Evolutionary conservation across 2,329 filamentous ascomycete species (phyloP).

Genomic region (Aspergillus cejpii): DNA sequence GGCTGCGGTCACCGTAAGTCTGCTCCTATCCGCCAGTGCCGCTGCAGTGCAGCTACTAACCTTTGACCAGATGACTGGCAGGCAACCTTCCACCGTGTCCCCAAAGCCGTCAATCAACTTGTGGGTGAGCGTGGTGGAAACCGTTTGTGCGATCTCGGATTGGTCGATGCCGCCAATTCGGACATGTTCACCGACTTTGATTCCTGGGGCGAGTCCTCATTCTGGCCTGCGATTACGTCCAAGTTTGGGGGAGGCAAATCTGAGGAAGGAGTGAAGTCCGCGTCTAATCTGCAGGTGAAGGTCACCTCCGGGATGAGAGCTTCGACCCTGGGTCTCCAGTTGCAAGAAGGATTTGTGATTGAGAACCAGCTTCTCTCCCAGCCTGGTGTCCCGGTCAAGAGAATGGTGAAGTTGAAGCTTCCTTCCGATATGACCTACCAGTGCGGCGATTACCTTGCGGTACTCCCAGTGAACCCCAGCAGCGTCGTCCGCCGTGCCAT

Average conservation of each 20-base stretch:
- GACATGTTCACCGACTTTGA: slow-evolving; percentile 66
- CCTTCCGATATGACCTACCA: slow-evolving; percentile 61
- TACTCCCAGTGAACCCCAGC: slow-evolving; percentile 64
- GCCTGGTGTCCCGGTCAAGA: slow-evolving; percentile 51
- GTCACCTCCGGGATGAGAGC: slow-evolving; percentile 50
- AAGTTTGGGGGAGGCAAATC: slow-evolving; percentile 26
- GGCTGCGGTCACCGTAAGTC: slow-evolving; percentile 54
- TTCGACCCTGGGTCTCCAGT: slow-evolving; percentile 56
- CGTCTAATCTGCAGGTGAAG: slow-evolving; percentile 39
- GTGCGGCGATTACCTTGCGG: slow-evolving; percentile 68
- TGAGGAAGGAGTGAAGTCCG: slow-evolving; percentile 29
- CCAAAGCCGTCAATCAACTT: slow-evolving; percentile 54
- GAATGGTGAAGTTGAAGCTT: slow-evolving; percentile 60
- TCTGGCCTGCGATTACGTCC: slow-evolving; percentile 49
- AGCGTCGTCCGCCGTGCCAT: slow-evolving; percentile 58
- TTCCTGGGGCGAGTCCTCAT: slow-evolving; percentile 55
- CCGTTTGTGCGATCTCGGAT: slow-evolving; percentile 47
- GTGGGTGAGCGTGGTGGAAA: slow-evolving; percentile 48
- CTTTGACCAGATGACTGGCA: slow-evolving; percentile 41
- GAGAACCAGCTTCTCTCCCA: slow-evolving; percentile 49
- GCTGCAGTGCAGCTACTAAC: slow-evolving; percentile 12
- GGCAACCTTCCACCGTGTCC: slow-evolving; percentile 60
- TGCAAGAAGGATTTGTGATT: slow-evolving; percentile 55
- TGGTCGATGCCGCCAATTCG: slow-evolving; percentile 55
- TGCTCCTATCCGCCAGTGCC: slow-evolving; percentile 4